Percentiles rank a stretch among this genome's conserved stretches.
Evolutionary conservation across 1,284 basidiomycete species (phyloP).

Genomic region (Gomphus bonarii): DNA sequence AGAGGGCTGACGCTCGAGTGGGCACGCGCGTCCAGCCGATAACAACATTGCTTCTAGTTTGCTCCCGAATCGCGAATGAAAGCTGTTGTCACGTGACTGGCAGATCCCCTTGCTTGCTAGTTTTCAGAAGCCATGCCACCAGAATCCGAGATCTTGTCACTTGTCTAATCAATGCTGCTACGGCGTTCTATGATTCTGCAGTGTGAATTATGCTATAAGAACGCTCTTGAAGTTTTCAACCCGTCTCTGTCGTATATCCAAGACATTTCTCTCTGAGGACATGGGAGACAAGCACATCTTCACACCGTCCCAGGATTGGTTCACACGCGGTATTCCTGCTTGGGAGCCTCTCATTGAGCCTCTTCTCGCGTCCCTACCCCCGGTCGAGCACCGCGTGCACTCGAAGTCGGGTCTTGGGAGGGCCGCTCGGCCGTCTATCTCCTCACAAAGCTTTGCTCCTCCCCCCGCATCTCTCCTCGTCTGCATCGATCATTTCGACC

Average conservation of each 20-base stretch:
- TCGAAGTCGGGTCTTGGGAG: slow-evolving; percentile 58
- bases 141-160: not conserved
- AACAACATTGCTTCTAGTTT: too few relatives aligned
- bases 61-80: too few relatives aligned
- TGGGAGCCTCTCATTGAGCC: slow-evolving; percentile 36
- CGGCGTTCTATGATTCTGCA: not conserved
- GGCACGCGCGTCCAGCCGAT: too few relatives aligned
- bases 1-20: too few relatives aligned
- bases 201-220: not conserved
- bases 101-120: too few relatives aligned
- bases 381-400: slow-evolving; percentile 28
- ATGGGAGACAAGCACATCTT: slow-evolving; percentile 22
- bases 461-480: slow-evolving; percentile 31
- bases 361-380: not conserved
- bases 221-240: not conserved
- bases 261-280: not conserved
- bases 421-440: slow-evolving; percentile 49
- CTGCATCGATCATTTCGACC: slow-evolving; percentile 51
- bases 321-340: slow-evolving; percentile 31
- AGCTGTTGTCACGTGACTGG: too few relatives aligned
- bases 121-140: too few relatives aligned
- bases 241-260: not conserved
- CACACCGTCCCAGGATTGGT: slow-evolving; percentile 48
- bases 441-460: slow-evolving; percentile 34
- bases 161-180: not conserved